phyloP scores from a whole-genome alignment of 2,329 filamentous ascomycete genomes.

The Malbranchea cinnamomea region DNA sequence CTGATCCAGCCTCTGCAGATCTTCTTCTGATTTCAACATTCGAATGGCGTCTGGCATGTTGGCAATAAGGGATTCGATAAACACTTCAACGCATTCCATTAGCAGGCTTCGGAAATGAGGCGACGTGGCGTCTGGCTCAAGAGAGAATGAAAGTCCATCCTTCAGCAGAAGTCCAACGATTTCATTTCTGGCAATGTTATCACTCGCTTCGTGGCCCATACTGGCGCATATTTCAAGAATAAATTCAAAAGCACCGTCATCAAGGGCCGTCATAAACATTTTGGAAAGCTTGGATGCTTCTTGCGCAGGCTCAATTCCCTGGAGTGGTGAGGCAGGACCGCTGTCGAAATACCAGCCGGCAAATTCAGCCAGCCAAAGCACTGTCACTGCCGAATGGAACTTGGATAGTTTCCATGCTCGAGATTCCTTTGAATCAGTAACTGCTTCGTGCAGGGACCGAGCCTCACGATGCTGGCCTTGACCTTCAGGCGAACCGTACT shows the following conservation, averaged over 20 bases:
- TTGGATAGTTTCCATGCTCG: constrained; percentile 57
- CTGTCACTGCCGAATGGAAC: constrained; percentile 62
- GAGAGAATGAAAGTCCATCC: constrained; percentile 54
- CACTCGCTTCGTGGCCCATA: constrained; percentile 67
- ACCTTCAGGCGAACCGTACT: constrained; percentile 65
- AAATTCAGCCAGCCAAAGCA: constrained; percentile 88
- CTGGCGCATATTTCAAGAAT: constrained; percentile 73
- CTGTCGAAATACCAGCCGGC: constrained; percentile 76
- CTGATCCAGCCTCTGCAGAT: constrained; percentile 50
- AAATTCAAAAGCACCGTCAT: constrained; percentile 86
- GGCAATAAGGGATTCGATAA: constrained; percentile 83
- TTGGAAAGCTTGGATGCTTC: constrained; percentile 59
- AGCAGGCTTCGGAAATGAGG: constrained; percentile 56
- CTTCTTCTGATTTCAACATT: constrained; percentile 73
- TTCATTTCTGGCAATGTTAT: constrained; percentile 70
- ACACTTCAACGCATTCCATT: constrained; percentile 70
- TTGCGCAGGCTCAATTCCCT: constrained; percentile 46
- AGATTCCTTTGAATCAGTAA: constrained; percentile 53
- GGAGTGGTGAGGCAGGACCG: constrained; percentile 42
- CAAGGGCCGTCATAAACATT: constrained; percentile 59
- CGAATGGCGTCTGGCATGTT: constrained; percentile 89
- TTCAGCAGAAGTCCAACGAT: constrained; percentile 71
- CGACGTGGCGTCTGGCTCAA: constrained; percentile 55
- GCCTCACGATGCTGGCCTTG: constrained; percentile 53
- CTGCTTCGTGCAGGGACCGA: constrained; percentile 50